Evolutionary conservation across 208 protist species (phyloP).

Genomic region (Crithidia bombi): DNA sequence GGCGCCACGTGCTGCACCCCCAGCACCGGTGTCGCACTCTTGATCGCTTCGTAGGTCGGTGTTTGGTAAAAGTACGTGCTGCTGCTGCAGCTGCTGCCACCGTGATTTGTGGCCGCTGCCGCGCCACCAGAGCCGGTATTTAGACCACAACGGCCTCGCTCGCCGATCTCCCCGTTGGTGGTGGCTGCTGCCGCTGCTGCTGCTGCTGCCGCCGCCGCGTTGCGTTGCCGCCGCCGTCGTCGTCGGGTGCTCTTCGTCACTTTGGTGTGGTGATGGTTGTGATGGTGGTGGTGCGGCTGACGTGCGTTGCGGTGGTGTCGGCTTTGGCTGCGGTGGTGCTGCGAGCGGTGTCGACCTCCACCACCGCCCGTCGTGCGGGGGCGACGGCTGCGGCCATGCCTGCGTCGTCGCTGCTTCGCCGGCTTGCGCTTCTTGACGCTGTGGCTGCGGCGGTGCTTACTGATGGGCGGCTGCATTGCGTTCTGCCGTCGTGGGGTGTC

Average conservation of each 20-base stretch:
- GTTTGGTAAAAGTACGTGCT: constrained; percentile 48
- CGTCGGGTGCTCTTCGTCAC: constrained; percentile 50
- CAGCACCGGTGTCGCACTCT: constrained; percentile 41
- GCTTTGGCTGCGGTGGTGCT: constrained; percentile 34
- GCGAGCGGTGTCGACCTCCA: constrained; percentile 32
- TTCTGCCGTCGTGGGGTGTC: constrained; percentile 10
- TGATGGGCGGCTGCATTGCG: constrained; percentile 11
- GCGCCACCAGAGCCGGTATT: neutral
- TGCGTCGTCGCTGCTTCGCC: constrained; percentile 34
- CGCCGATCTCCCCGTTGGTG: neutral
- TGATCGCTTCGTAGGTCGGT: constrained; percentile 74
- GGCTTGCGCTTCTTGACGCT: constrained; percentile 34
- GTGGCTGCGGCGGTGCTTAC: constrained; percentile 34
- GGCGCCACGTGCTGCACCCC: constrained; percentile 41
- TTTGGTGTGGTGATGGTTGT: constrained; percentile 40
- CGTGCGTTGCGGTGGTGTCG: constrained; percentile 22
- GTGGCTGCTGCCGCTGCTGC: constrained; percentile 10
- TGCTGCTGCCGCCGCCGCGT: constrained; percentile 30
- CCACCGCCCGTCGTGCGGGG: constrained; percentile 35
- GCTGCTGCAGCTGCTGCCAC: neutral
- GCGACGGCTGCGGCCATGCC: constrained; percentile 33
- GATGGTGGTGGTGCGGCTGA: constrained; percentile 30
- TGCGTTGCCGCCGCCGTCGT: constrained; percentile 44
- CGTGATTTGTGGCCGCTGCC: neutral
- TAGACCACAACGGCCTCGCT: neutral